These are phyloP conservation scores for Cydonia oblonga DNA, from an alignment of 331 rosid genomes.

Conservation along the genomic window DNA sequence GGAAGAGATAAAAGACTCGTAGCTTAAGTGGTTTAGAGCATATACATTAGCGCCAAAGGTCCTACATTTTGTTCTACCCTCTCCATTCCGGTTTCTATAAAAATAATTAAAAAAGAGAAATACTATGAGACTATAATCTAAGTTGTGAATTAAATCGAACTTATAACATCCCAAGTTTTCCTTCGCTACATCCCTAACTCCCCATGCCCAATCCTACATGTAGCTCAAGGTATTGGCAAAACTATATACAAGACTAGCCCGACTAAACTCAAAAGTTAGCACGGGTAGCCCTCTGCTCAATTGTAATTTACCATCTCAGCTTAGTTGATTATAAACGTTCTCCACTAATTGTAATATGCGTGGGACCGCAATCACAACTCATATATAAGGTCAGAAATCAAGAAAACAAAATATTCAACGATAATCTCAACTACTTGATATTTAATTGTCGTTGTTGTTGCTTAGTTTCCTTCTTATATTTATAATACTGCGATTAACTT, in stretches of 20 bases:
- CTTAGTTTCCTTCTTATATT: background rate
- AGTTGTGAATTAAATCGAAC: no score
- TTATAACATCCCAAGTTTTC: background rate
- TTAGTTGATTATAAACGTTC: no score
- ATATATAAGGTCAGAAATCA: no score
- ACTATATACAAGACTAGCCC: background rate
- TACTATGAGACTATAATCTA: background rate
- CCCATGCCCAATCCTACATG: background rate
- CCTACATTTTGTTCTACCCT: background rate
- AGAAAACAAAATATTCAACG: background rate
- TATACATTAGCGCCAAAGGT: background rate
- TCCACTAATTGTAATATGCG: no score
- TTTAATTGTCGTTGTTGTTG: background rate
- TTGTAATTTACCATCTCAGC: no score
- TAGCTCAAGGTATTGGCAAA: background rate
- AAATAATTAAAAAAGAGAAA: no score
- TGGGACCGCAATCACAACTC: no score
- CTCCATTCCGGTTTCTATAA: no score
- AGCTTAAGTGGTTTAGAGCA: no score
- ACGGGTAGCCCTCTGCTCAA: no score
- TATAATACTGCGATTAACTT: background rate
- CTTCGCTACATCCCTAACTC: background rate
- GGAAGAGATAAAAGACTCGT: background rate
- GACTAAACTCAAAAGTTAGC: background rate
- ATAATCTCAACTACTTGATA: background rate